Base-by-base conservation (phyloP, 106 monocot species). In the Dioscorea zingiberensis region DNA sequence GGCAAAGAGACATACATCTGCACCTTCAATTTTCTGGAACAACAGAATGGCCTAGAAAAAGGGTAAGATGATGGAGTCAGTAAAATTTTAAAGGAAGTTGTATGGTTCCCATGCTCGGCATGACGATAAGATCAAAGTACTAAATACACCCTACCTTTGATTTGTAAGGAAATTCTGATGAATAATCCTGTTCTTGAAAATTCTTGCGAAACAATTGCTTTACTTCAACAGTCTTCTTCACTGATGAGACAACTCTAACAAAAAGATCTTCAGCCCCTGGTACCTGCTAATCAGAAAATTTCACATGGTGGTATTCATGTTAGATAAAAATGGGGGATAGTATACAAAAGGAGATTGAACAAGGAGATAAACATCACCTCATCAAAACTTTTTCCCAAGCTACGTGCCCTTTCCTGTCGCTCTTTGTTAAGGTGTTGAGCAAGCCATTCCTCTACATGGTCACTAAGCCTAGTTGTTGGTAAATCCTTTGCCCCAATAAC, bases 161-260 rank as follows among this genome's bases (percentile, higher is more conserved):
- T 64, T 87, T 87, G 76, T 94, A 94, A 59, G 90, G 79, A 73
- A 94, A 94, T 55, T 90, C 74, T 28, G 63, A 38, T 26, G 90
- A 84, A 60, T 90, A 90, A 63, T 82, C 73, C 62, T 90, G 82
- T 24, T 86, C 74, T 62, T 82, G 73, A 68, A 94, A 80, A 55
- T 85, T 76, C 48, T 87, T 82, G 58, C 67, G 65, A 73, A 94
- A 84, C 45, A 60, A 59, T 73, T 62, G 79, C 47, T 80, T 84
- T n/a, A 94, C 94, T 69, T 90, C 69, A 23, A 80, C 49, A 65
- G 70, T 74, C 49, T 84, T 90, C 27, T 84, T 80, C 59, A 90
- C 77, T 44, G 89, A 90, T 15, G 90, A 94, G 9, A 94, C 90
- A 44, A 94, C 90, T 74, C 94, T 81, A 10, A 94, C 68, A 49